Conservation (phyloP, 345 rosid species). For the Syzygium jambos region DNA sequence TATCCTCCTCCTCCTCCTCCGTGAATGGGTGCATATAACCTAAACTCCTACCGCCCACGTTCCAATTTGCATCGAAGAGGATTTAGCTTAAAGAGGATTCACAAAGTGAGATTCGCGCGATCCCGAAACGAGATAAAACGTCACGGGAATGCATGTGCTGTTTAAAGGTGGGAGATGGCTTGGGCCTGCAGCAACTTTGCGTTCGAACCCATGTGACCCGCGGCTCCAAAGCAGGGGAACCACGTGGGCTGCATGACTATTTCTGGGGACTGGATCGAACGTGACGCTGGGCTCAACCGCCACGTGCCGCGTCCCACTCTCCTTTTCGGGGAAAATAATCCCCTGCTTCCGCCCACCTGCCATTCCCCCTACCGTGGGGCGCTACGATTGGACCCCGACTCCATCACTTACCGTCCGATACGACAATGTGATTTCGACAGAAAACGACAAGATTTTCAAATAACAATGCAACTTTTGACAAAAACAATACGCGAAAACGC, state of each 20-base stretch:
- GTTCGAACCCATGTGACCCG: rapidly evolving
- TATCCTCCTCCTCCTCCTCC: not conserved
- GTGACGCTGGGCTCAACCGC: not conserved
- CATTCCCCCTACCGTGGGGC: not conserved
- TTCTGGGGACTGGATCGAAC: not conserved
- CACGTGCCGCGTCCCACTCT: not conserved
- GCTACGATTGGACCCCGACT: not conserved
- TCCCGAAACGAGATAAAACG: not conserved
- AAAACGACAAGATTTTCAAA: not conserved
- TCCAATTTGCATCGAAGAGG: not conserved
- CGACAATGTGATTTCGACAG: not conserved
- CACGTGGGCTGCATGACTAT: not conserved
- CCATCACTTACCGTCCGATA: too few species aligned
- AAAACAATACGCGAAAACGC: not conserved
- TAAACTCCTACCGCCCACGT: not conserved
- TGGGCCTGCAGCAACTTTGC: not conserved
- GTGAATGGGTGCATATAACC: not conserved
- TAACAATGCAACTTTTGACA: not conserved
- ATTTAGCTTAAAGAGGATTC: not conserved
- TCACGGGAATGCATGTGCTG: rapidly evolving
- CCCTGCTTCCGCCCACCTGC: not conserved
- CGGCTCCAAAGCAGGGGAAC: not conserved
- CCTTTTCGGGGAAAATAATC: not conserved
- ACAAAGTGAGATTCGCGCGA: not conserved
- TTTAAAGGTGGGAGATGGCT: not conserved